These are phyloP conservation scores for Thymus quinquecostatus DNA, from an alignment of 257 asterid genomes.

Conservation along the genomic window DNA sequence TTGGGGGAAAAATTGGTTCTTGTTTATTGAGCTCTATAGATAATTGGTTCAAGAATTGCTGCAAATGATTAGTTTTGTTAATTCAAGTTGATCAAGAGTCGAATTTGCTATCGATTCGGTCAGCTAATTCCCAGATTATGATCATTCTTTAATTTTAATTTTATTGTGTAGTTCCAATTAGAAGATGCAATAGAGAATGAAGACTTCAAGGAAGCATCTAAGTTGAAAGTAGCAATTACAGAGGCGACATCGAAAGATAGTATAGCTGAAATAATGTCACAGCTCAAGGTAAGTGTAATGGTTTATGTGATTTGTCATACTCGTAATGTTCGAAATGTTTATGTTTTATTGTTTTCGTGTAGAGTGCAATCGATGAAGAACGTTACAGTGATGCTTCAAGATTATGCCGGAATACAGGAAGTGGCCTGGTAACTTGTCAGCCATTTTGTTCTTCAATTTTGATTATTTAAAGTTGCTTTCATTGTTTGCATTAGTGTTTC, in stretches of 20 bases:
- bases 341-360: conserved; percentile 21
- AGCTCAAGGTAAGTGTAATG: conserved; percentile 57
- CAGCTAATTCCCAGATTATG: neutral
- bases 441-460: conserved; percentile 8
- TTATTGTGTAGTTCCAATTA: conserved; percentile 69
- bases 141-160: neutral
- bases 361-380: conserved; percentile 81
- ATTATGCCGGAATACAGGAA: conserved; percentile 77
- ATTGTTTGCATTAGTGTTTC: conserved; percentile 6
- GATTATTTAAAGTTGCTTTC: conserved; percentile 22
- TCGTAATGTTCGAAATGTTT: conserved; percentile 10
- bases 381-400: conserved; percentile 94
- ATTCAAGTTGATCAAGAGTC: neutral
- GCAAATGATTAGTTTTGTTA: conserved; percentile 11
- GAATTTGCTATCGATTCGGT: neutral
- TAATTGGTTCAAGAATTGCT: neutral
- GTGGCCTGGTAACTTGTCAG: conserved; percentile 78
- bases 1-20: neutral
- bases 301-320: conserved; percentile 25
- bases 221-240: conserved; percentile 64
- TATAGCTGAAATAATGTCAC: conserved; percentile 73
- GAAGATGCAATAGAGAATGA: conserved; percentile 92
- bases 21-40: neutral
- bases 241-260: conserved; percentile 79
- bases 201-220: conserved; percentile 86